phyloP scores from a whole-genome alignment of 331 rosid species.

The Quercus phellos region DNA sequence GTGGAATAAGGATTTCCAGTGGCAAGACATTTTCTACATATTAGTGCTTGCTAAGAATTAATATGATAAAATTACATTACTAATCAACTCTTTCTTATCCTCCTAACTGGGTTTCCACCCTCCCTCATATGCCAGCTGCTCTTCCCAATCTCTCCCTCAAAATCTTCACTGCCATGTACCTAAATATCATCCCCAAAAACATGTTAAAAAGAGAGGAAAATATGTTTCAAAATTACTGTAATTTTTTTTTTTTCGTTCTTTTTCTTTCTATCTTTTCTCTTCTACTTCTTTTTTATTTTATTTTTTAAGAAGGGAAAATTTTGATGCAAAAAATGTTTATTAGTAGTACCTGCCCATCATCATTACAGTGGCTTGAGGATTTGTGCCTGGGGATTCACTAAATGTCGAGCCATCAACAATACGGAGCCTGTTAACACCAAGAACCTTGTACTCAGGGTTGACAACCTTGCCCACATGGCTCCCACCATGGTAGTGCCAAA shows the following conservation, averaged over 20 bases:
- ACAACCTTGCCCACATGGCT: constrained; percentile 84
- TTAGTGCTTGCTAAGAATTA: constrained; percentile 35
- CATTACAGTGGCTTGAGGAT: constrained; percentile 94
- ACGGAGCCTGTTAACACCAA: constrained; percentile 65
- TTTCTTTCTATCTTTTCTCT: no score
- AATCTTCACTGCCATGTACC: constrained; percentile 95
- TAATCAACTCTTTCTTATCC: constrained; percentile 9
- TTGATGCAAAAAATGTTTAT: no score
- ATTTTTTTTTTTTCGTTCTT: no score
- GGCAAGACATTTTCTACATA: constrained; percentile 22
- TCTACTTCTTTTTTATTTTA: not conserved
- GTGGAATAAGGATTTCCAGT: constrained; percentile 1
- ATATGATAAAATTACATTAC: constrained; percentile 27
- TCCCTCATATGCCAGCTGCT: constrained; percentile 48
- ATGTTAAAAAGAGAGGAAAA: not conserved
- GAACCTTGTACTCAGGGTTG: constrained; percentile 52
- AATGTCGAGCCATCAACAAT: constrained; percentile 78
- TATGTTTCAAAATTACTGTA: not conserved
- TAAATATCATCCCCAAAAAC: constrained; percentile 31
- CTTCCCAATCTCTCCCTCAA: constrained; percentile 72
- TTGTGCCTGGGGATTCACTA: constrained; percentile 81
- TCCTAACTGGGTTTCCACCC: constrained; percentile 13
- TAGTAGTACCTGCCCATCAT: constrained; percentile 90
- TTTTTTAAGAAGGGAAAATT: not conserved
- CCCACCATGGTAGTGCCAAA: constrained; percentile 99